Evolutionary conservation across 306 rosid species (phyloP), one percentile per base, ranked within the genome.

Genomic region (Benincasa hispida): DNA sequence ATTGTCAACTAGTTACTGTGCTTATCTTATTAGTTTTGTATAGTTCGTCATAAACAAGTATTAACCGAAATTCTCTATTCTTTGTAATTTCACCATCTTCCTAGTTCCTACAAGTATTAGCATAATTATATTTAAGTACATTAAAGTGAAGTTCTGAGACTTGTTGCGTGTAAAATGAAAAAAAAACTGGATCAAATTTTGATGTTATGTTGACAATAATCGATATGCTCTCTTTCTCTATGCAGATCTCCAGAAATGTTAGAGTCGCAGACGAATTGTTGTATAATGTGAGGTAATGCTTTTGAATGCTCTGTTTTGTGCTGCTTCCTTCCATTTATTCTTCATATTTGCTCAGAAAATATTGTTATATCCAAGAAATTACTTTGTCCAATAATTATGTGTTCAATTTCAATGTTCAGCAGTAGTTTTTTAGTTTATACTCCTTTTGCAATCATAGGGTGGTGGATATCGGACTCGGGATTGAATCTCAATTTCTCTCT

Each of bases 171-270:
- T 30, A 34, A 34, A 63, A 18, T 8, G 45, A 63, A 63, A 63
- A 12, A 63, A 63, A 22, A 63, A 35, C 6, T 60, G 39, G 39
- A 4, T 60, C 39, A 13, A 60, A 6, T 28, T 60, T 67, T 41
- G 19, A 24, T 41, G 22, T 24, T 61, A 30, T 27, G 17, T 27
- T 27, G 22, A 24, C 28, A 81, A 68, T 50, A 48, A 73, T 32
- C 19, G 69, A 41, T 56, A 21, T 73, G 41, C 63, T 67, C 39
- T 41, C 53, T 13, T 10, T 66, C 8, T 62, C 1, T 30, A 58
- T 84, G 87, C 97, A 94, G 99, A 84, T 91, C 99, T 76, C 92
- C 95, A 3, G 97, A 92, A 78, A 88, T 88, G 96, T 86, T 86
- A 0, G 93, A 89, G 3, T 81, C 91, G 3, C 95, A 90, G 86